Base-by-base conservation (phyloP, 495 filamentous ascomycete genomes). In the Hypoxylon trugodes region DNA sequence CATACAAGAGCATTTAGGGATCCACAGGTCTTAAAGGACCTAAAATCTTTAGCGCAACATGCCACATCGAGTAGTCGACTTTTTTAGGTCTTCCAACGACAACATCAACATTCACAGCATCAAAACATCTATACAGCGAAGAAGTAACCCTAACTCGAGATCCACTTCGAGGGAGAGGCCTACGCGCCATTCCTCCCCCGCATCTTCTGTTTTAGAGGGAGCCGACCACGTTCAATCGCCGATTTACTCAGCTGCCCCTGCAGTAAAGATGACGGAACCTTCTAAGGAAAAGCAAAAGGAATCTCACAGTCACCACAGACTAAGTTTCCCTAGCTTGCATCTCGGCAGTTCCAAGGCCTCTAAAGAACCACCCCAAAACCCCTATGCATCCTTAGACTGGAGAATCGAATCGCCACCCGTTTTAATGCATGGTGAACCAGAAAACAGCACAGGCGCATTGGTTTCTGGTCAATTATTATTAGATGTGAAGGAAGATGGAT, bases 341-440 rank as follows among this genome's bases (percentile, higher is more conserved):
- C 77, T 83, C 58, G 79, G 75, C 24, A 30, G 55, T 2, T 68
- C 71, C 38, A 79, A 79, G 22, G 73, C 77, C 2, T 73, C 70
- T 50, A 82, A 78, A 61, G 77, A 83, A n/a, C 57, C 60, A 47
- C 65, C 76, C 38, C 56, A 66, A 33, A 70, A 70, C 51, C 53
- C 73, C 33, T 66, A 70, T 42, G 85, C 86, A n/a, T 86, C 84
- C 43, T 73, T 97, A 47, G 84, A 87, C 19, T 86, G 94, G 75
- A 79, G 86, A 30, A 89, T 97, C 53, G 95, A 99, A 77, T 96
- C 92, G 2, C 92, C 95, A 0, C 95, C 95, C 1, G 78, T 94
- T 7, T 85, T 97, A 12, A 88, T 96, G 77, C 92, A 93, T 68
- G 92, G 91, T 15, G 77, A 82, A 6, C 81, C 91, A 1, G 80